Evolutionary conservation across 2,329 filamentous ascomycete genomes (phyloP).

Genomic region (Xylaria polymorpha): DNA sequence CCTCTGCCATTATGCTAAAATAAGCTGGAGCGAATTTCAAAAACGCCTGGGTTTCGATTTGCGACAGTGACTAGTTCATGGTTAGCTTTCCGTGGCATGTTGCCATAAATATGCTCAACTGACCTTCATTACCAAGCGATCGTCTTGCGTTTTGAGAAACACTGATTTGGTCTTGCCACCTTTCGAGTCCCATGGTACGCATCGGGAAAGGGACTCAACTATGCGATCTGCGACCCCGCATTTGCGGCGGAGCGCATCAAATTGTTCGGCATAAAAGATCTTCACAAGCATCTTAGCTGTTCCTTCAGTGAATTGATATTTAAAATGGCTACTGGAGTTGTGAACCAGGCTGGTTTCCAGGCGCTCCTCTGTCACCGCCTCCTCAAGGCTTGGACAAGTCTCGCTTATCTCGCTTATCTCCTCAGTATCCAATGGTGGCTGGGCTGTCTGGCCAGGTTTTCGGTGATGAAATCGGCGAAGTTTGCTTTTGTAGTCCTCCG

Average conservation of each 20-base stretch:
- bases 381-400: conserved; percentile 42
- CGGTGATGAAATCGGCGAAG: conserved; percentile 61
- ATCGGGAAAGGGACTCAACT: conserved; percentile 92
- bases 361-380: conserved; percentile 67
- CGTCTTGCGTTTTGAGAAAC: conserved; percentile 95
- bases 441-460: conserved; percentile 39
- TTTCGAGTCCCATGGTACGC: conserved; percentile 97
- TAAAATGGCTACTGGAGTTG: conserved; percentile 89
- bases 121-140: conserved; percentile 88
- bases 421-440: conserved; percentile 45
- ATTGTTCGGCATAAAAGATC: conserved; percentile 98
- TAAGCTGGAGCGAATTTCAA: conserved; percentile 96
- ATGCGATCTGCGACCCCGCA: conserved; percentile 94
- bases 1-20: conserved; percentile 96
- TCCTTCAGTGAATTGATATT: conserved; percentile 94
- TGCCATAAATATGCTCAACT: conserved; percentile 42
- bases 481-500: conserved; percentile 86
- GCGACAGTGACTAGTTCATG: conserved; percentile 76
- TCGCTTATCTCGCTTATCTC: conserved; percentile 48
- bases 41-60: conserved; percentile 93
- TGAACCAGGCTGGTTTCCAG: conserved; percentile 88
- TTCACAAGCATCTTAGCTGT: conserved; percentile 97
- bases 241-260: conserved; percentile 91
- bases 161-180: conserved; percentile 98
- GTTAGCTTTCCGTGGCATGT: conserved; percentile 54